Evolutionary conservation across 352 stramenopile species (phyloP).

Genomic region (Phytophthora brassicae): DNA sequence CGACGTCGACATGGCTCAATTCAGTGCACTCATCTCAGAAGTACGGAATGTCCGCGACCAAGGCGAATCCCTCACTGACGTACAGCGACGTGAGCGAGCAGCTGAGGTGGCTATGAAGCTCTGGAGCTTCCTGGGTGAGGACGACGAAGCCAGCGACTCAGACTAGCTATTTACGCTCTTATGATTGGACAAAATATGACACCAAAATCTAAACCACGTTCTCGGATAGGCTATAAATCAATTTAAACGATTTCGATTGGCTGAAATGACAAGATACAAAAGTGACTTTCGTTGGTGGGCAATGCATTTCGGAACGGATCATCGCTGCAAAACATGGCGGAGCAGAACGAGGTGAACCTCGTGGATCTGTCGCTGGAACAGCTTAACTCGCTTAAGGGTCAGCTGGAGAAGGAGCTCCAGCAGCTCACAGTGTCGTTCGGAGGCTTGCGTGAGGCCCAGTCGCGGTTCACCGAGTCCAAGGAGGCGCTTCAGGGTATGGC

Average conservation of each 20-base stretch:
- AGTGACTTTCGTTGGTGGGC: constrained; percentile 24
- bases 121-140: constrained; percentile 58
- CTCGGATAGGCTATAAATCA: constrained; percentile 24
- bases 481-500: constrained; percentile 64
- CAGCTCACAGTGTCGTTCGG: constrained; percentile 72
- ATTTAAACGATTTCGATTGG: constrained; percentile 16
- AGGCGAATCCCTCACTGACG: constrained; percentile 49
- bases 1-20: constrained; percentile 59
- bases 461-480: constrained; percentile 82
- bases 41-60: constrained; percentile 67
- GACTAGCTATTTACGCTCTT: constrained; percentile 11
- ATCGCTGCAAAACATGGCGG: constrained; percentile 38
- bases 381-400: constrained; percentile 90
- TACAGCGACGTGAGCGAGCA: constrained; percentile 66
- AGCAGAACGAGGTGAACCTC: constrained; percentile 71
- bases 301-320: constrained; percentile 17
- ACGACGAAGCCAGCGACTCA: constrained; percentile 40
- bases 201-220: not conserved
- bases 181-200: constrained; percentile 35
- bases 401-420: constrained; percentile 86
- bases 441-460: constrained; percentile 70
- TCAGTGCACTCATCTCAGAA: constrained; percentile 64
- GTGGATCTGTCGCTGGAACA: constrained; percentile 92
- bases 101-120: constrained; percentile 80
- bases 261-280: constrained; percentile 20